Conservation (phyloP, 371 early-diverging fungal species). For the Mucor velutinosus region DNA sequence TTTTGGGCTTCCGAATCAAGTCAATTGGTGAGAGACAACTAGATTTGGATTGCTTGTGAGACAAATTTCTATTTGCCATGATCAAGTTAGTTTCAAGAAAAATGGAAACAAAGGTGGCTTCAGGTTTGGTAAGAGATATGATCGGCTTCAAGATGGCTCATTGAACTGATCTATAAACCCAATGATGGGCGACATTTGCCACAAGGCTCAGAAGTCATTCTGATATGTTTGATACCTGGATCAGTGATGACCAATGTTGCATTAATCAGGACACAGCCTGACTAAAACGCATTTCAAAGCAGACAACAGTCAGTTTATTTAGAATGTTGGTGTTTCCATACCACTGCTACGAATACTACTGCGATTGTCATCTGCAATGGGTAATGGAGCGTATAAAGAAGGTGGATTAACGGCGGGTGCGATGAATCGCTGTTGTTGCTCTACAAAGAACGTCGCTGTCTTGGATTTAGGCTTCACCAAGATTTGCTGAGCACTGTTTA, state of each 20-base stretch:
- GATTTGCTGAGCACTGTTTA: slow-evolving; percentile 67
- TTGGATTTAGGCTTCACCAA: slow-evolving; percentile 65
- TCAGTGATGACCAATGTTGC: not conserved
- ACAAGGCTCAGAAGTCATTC: too few species aligned
- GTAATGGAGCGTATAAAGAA: not conserved
- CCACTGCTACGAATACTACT: not conserved
- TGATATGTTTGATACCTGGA: not conserved
- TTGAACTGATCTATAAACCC: too few species aligned
- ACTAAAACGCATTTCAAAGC: too few species aligned
- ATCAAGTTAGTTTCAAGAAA: not conserved
- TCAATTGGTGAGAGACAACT: not conserved
- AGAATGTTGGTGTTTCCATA: not conserved
- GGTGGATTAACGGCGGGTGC: slow-evolving; percentile 11
- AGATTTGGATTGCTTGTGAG: not conserved
- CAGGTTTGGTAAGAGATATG: too few species aligned
- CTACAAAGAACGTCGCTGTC: slow-evolving; percentile 70
- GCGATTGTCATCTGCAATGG: not conserved
- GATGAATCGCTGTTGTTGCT: slow-evolving; percentile 61
- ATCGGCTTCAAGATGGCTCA: too few species aligned
- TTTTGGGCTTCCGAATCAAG: not conserved
- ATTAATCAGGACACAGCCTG: not conserved
- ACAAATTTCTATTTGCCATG: not conserved
- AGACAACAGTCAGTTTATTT: not conserved
- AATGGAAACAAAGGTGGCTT: too few species aligned
- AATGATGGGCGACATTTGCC: too few species aligned